Evolutionary conservation across 2,329 filamentous ascomycete species (phyloP).

Genomic region (Arthroderma uncinatum): DNA sequence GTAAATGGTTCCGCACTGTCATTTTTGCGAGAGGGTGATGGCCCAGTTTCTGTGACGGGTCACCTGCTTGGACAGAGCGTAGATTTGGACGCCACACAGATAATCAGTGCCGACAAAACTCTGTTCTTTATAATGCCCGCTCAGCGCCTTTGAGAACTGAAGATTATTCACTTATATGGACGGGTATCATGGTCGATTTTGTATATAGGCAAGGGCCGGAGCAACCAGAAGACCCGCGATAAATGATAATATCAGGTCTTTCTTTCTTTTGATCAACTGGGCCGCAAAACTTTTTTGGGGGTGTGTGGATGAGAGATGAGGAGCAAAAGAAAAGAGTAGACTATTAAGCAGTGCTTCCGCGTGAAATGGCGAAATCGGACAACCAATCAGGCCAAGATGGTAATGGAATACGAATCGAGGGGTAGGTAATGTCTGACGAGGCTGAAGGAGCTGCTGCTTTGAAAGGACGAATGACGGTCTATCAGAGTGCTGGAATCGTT

Average conservation of each 20-base stretch:
- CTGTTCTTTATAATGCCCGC: background rate
- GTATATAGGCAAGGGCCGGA: background rate
- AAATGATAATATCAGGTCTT: background rate
- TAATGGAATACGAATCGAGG: constrained; percentile 1
- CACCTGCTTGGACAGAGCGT: background rate
- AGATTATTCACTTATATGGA: background rate
- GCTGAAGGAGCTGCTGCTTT: constrained; percentile 3
- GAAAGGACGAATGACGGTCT: background rate
- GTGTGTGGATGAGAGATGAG: background rate
- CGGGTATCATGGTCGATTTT: background rate
- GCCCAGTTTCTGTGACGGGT: background rate
- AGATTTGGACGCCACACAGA: background rate
- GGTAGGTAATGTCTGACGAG: constrained; percentile 3
- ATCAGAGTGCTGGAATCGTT: background rate
- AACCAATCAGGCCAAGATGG: background rate
- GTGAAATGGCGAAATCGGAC: background rate
- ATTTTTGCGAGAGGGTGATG: constrained; percentile 1
- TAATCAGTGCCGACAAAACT: background rate
- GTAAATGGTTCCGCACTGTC: constrained; percentile 7
- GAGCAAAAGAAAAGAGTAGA: constrained; percentile 6
- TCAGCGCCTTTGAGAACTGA: background rate
- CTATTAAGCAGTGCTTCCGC: background rate
- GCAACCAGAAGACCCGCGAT: background rate
- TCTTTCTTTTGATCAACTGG: background rate
- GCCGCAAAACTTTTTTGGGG: background rate